phyloP scores from a whole-genome alignment of 768 basidiomycete genomes.

The Mycena olivaceomarginata region DNA sequence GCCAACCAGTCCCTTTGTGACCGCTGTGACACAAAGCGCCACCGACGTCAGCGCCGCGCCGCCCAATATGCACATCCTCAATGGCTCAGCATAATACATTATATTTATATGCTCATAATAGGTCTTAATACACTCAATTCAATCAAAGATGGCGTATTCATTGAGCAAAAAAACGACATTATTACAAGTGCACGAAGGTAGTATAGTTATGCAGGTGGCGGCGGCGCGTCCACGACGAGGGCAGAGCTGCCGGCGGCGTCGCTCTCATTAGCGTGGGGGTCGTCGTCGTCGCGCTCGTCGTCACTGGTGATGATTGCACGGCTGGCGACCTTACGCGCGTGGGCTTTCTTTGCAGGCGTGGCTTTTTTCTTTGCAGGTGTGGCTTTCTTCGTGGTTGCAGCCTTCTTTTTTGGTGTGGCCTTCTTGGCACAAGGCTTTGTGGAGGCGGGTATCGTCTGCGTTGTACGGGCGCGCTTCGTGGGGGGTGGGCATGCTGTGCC shows the following conservation, averaged over 20 bases:
- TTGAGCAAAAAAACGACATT: no score
- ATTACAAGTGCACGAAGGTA: no score
- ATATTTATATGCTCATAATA: no score
- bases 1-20: no score
- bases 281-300: not conserved
- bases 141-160: no score
- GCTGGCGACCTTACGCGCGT: not conserved
- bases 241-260: not conserved
- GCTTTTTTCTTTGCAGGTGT: no score
- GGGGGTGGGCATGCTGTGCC: not conserved
- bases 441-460: not conserved
- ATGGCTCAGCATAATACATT: no score
- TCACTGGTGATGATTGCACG: constrained; percentile 14
- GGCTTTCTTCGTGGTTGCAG: not conserved
- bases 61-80: no score
- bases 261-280: not conserved
- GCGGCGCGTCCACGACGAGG: constrained; percentile 50
- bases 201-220: no score
- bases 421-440: not conserved
- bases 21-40: no score
- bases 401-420: not conserved
- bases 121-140: no score
- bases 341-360: not conserved
- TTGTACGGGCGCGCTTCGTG: not conserved
- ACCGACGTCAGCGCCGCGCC: no score